Percentiles rank a stretch among this genome's conserved stretches.
Conservation (phyloP, 805 yeast genomes). For the Teunomyces barrocoloradensis region DNA sequence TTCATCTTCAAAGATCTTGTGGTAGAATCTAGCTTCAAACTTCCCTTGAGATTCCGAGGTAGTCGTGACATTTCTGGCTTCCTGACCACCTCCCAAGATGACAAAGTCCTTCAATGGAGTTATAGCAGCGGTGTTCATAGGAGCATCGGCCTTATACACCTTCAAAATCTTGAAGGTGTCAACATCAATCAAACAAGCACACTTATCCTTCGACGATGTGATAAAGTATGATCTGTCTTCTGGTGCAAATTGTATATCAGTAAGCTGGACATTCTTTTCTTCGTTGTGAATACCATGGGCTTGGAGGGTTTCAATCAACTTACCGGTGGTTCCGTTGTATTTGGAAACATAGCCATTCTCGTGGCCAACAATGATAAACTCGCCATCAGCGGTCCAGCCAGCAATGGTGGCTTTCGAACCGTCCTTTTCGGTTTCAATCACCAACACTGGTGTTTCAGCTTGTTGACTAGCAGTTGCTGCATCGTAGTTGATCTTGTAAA, state of each 20-base stretch:
- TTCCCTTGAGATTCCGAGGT: slow-evolving; percentile 91
- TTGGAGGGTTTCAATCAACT: slow-evolving; percentile 52
- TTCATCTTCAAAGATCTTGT: slow-evolving; percentile 92
- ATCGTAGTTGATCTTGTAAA: slow-evolving; percentile 60
- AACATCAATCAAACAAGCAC: slow-evolving; percentile 74
- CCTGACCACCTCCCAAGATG: slow-evolving; percentile 98
- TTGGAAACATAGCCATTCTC: slow-evolving; percentile 83
- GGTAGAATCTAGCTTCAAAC: slow-evolving; percentile 94
- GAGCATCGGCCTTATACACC: slow-evolving; percentile 82
- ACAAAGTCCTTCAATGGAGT: slow-evolving; percentile 92
- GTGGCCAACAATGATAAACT: slow-evolving; percentile 80
- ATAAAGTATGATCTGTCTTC: slow-evolving; percentile 86
- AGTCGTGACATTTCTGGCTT: slow-evolving; percentile 97
- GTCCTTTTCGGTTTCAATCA: slow-evolving; percentile 56
- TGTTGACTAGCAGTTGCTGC: slow-evolving; percentile 35
- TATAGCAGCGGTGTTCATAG: slow-evolving; percentile 91
- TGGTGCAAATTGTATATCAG: slow-evolving; percentile 83
- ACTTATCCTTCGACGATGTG: slow-evolving; percentile 89
- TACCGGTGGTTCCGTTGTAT: slow-evolving; percentile 75
- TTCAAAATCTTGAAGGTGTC: slow-evolving; percentile 71
- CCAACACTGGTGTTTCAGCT: slow-evolving; percentile 53
- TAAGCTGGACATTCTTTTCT: slow-evolving; percentile 47
- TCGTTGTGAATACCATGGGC: slow-evolving; percentile 68
- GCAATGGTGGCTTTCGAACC: slow-evolving; percentile 74
- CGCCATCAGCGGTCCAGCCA: slow-evolving; percentile 78